Conservation (phyloP, 768 basidiomycete species). For the Russula ochroleuca region DNA sequence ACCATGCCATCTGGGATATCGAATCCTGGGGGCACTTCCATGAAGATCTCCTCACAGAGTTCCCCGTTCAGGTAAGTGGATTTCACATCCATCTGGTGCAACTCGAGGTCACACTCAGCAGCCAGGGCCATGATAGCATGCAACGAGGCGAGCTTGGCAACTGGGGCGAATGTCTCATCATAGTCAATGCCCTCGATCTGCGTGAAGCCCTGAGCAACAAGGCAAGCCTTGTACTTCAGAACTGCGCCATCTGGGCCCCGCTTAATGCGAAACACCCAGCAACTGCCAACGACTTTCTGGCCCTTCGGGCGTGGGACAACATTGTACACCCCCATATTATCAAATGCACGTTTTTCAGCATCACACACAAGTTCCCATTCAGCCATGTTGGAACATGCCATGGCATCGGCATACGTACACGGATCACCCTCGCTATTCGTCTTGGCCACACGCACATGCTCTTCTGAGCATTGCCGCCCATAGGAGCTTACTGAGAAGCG, state of each 20-base stretch:
- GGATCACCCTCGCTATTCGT: too few species aligned
- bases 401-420: neutral
- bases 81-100: neutral
- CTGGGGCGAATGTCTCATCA: conserved; percentile 10
- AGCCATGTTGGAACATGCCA: neutral
- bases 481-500: too few species aligned
- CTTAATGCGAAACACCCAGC: conserved; percentile 29
- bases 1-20: neutral
- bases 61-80: neutral
- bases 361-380: neutral
- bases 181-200: conserved; percentile 39
- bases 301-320: neutral
- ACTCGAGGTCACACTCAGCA: neutral
- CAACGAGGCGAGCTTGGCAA: conserved; percentile 23
- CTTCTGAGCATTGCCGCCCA: too few species aligned
- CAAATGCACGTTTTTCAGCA: neutral
- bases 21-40: neutral
- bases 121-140: neutral
- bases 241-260: conserved; percentile 32
- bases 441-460: too few species aligned
- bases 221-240: conserved; percentile 36
- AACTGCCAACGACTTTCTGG: neutral
- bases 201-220: conserved; percentile 39
- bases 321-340: conserved; percentile 4
- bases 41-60: conserved; percentile 2